Base-by-base conservation (phyloP, 2,329 filamentous ascomycete species). In the Aspergillus jensenii region DNA sequence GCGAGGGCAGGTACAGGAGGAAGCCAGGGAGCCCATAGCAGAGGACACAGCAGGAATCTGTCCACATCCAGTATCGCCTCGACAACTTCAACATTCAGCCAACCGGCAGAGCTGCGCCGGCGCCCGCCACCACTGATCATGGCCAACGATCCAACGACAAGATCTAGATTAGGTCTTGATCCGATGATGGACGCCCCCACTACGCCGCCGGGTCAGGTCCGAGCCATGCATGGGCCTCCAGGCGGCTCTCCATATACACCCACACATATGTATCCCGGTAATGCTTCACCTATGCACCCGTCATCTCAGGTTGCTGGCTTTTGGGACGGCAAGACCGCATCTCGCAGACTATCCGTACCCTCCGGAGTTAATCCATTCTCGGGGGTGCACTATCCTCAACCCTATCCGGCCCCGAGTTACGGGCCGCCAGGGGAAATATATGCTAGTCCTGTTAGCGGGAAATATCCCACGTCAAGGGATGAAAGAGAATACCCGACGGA, bases 41-140 rank as follows among this genome's bases (percentile, higher is more conserved):
- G 92, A 58, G 91, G 92, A 1, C 93, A 97, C 73, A 90, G 88
- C 66, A 80, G 87, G 56, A 96, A 96, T 72, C 78, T 96, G 3
- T 97, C 93, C 0, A 87, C 91, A 2, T 96, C 93, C 0, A 96
- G 91, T 73, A 91, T 97, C 66, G 82, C 86, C 25, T 93, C 91
- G 1, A 87, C 88, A 6, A 78, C 86, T 54, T 92, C 90, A 1
- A 87, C 81, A 49, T 88, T 88, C 59, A 87, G 84, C 62, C 78
- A 83, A n/a, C 79, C 75, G 14, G 73, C 82, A 45, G 89, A 91
- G 57, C 74, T 83, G 40, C 85, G 91, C 50, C 85, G 89, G 59
- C 84, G 90, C 25, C 93, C 92, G 6, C 87, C 91, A 21, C 90
- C 92, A 1, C 79, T 96, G 19, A 89, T 93, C 59, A 95, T 96